A percentile compares a stretch with the other conserved stretches of the same genome.
Conservation (phyloP, 2,329 filamentous ascomycete species). For the Rhynchosporium agropyri region DNA sequence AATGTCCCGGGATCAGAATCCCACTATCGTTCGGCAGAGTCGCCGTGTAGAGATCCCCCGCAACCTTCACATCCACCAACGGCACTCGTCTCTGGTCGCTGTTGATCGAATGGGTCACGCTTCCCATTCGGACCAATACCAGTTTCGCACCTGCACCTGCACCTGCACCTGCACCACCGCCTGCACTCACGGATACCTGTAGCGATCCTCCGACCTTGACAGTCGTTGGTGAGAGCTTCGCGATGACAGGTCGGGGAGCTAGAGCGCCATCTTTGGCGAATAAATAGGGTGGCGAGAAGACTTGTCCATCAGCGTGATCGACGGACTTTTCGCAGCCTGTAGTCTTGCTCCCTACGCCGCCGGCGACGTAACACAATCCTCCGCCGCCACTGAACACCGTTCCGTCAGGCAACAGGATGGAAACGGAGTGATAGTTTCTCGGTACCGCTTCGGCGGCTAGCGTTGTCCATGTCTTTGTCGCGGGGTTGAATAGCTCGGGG, state of each 20-base stretch:
- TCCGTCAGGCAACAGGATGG: conserved; percentile 53
- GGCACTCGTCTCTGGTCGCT: conserved; percentile 58
- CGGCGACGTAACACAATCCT: conserved; percentile 44
- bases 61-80: conserved; percentile 42
- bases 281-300: conserved; percentile 59
- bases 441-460: conserved; percentile 8
- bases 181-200: not conserved
- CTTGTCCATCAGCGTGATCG: conserved; percentile 58
- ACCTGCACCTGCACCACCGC: not conserved
- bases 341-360: conserved; percentile 5
- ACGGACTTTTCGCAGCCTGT: conserved; percentile 35
- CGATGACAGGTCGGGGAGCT: conserved; percentile 20
- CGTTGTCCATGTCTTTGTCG: conserved; percentile 45
- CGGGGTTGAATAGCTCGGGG: conserved; percentile 52
- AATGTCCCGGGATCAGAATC: conserved; percentile 14
- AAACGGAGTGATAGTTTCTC: conserved; percentile 51
- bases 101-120: conserved; percentile 58
- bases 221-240: not conserved
- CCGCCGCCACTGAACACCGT: conserved; percentile 55
- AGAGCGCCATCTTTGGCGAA: conserved; percentile 49
- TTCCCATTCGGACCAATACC: conserved; percentile 14
- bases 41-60: conserved; percentile 9
- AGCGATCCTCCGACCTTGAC: conserved; percentile 6
- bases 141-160: not conserved
- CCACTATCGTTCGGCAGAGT: conserved; percentile 14